Conservation (phyloP, 2,329 filamentous ascomycete species). For the Verticillium dahliae region DNA sequence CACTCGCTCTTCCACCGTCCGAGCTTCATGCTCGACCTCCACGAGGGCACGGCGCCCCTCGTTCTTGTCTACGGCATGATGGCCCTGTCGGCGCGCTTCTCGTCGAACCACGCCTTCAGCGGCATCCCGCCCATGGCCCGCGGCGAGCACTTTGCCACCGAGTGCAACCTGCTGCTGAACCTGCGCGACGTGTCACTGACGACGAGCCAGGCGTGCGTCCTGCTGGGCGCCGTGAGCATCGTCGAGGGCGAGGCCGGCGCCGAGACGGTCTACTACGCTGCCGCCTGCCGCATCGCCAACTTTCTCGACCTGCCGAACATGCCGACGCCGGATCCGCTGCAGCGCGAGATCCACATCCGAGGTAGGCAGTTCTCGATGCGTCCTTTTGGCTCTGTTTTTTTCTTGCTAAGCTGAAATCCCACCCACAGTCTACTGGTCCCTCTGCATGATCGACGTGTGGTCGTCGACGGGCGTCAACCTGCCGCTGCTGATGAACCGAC, state of each 20-base stretch:
- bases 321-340: conserved; percentile 16
- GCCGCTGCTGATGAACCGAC: conserved; percentile 13
- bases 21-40: conserved; percentile 15
- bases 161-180: conserved; percentile 19
- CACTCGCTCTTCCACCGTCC: conserved; percentile 25
- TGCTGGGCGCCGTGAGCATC: conserved; percentile 25
- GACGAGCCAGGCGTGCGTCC: conserved; percentile 30
- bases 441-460: conserved; percentile 17
- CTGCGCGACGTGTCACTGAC: conserved; percentile 25
- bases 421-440: conserved; percentile 14
- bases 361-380: conserved; percentile 7
- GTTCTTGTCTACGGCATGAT: conserved; percentile 18
- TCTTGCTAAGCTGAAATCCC: no score
- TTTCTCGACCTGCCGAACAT: conserved; percentile 26
- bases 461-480: conserved; percentile 15
- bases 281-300: conserved; percentile 27
- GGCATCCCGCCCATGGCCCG: conserved; percentile 15
- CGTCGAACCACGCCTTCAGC: conserved; percentile 11
- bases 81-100: conserved; percentile 18
- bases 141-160: conserved; percentile 15
- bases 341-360: conserved; percentile 27
- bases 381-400: no score
- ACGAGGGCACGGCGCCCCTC: conserved; percentile 12
- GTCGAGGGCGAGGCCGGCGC: conserved; percentile 25
- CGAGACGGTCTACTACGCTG: conserved; percentile 29